Percentiles rank a stretch among this genome's conserved stretches.
Evolutionary conservation across 1,284 basidiomycete genomes (phyloP).

Genomic region (Tilletia indica): DNA sequence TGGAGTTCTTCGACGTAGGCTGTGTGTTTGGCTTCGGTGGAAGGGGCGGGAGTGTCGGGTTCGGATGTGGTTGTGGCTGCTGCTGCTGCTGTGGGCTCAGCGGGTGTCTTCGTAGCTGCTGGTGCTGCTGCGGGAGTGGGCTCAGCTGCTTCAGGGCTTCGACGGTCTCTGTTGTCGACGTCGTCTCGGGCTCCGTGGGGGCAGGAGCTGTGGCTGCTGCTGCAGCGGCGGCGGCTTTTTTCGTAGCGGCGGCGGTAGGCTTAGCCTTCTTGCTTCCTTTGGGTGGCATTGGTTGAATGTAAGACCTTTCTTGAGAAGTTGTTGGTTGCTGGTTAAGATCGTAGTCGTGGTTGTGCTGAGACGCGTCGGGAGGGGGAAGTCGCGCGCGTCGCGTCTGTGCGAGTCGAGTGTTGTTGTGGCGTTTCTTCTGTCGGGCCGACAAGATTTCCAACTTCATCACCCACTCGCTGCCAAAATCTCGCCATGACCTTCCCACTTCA

Average conservation of each 20-base stretch:
- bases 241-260: conserved; percentile 4
- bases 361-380: background rate
- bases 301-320: too few species aligned
- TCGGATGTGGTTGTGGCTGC: background rate
- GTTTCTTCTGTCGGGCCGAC: conserved; percentile 4
- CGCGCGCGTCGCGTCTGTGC: background rate
- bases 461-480: background rate
- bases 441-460: background rate
- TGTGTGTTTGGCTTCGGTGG: conserved; percentile 32
- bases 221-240: conserved; percentile 8
- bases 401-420: too few species aligned
- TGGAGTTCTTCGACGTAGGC: conserved; percentile 42
- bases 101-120: background rate
- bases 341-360: too few species aligned
- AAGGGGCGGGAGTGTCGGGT: background rate
- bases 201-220: conserved; percentile 11
- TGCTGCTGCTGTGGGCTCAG: conserved; percentile 1
- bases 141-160: conserved; percentile 20
- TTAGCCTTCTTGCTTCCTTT: conserved; percentile 17
- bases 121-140: conserved; percentile 12
- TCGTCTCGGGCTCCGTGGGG: background rate
- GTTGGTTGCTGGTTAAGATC: too few species aligned
- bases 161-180: conserved; percentile 11
- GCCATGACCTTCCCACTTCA: background rate
- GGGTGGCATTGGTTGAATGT: background rate